Evolutionary conservation across 2,329 filamentous ascomycete species (phyloP).

Genomic region (Diatrype stigma): DNA sequence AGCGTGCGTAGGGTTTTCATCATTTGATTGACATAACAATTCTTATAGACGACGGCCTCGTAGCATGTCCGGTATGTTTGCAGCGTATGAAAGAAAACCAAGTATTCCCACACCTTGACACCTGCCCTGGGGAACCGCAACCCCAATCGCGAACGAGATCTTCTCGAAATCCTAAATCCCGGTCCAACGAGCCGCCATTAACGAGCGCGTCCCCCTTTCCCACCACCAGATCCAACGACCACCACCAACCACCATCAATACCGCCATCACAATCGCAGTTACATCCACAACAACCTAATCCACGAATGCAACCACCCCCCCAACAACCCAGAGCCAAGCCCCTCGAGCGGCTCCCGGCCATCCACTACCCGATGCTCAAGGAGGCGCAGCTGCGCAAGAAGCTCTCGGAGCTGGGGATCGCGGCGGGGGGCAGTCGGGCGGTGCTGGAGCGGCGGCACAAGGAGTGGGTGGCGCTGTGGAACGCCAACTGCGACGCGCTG

Average conservation of each 20-base stretch:
- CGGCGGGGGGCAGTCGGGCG: slow-evolving; percentile 61
- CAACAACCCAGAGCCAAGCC: too few relatives aligned
- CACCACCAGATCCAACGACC: too few relatives aligned
- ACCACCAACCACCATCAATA: slow-evolving; percentile 13
- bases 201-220: slow-evolving; percentile 1
- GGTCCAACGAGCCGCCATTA: slow-evolving; percentile 1
- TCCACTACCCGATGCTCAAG: slow-evolving; percentile 86
- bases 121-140: slow-evolving; percentile 35
- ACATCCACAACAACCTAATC: slow-evolving; percentile 9
- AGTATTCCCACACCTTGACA: slow-evolving; percentile 80
- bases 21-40: slow-evolving; percentile 11
- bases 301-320: slow-evolving; percentile 19
- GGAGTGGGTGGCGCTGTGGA: slow-evolving; percentile 95
- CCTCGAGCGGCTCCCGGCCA: slow-evolving; percentile 66
- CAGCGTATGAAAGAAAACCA: slow-evolving; percentile 72
- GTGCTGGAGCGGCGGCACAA: slow-evolving; percentile 76
- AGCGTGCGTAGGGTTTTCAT: too few relatives aligned
- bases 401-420: slow-evolving; percentile 73
- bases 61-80: slow-evolving; percentile 78
- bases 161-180: neutral
- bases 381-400: slow-evolving; percentile 77
- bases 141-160: slow-evolving; percentile 15
- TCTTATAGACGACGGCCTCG: slow-evolving; percentile 64
- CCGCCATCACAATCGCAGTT: slow-evolving; percentile 7
- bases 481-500: slow-evolving; percentile 89